These are phyloP conservation scores for Shiraia bambusicola DNA, from an alignment of 2,329 filamentous ascomycete species.

Conservation along the genomic window DNA sequence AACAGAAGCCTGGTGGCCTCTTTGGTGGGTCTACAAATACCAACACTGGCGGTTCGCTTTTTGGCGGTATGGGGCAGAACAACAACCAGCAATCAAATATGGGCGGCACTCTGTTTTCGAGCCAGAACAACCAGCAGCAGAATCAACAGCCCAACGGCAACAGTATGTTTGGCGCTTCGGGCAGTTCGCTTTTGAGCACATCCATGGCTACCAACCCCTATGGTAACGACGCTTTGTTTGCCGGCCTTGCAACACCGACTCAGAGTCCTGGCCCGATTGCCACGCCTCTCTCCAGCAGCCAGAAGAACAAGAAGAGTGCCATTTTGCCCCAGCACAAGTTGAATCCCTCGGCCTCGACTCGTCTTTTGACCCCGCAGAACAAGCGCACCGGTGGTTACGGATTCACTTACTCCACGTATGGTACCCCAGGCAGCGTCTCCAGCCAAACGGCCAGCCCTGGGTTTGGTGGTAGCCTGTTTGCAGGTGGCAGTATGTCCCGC, in stretches of 20 bases:
- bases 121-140: slow-evolving; percentile 47
- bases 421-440: slow-evolving; percentile 72
- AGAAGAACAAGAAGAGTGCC: slow-evolving; percentile 75
- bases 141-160: slow-evolving; percentile 42
- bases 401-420: slow-evolving; percentile 90
- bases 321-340: slow-evolving; percentile 86
- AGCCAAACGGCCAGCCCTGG: slow-evolving; percentile 71
- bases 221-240: slow-evolving; percentile 83
- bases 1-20: slow-evolving; percentile 48
- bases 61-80: slow-evolving; percentile 47
- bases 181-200: slow-evolving; percentile 53
- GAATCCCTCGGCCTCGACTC: slow-evolving; percentile 75
- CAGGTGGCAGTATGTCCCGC: slow-evolving; percentile 64
- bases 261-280: slow-evolving; percentile 84
- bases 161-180: slow-evolving; percentile 57
- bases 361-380: slow-evolving; percentile 74
- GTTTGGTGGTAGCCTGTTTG: slow-evolving; percentile 44
- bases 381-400: slow-evolving; percentile 75
- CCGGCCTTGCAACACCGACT: slow-evolving; percentile 65
- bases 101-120: slow-evolving; percentile 47
- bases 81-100: slow-evolving; percentile 44
- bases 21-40: slow-evolving; percentile 43
- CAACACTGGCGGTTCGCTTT: slow-evolving; percentile 49
- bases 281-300: slow-evolving; percentile 76
- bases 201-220: slow-evolving; percentile 76